Conservation (phyloP, 768 basidiomycete species). For the Tulasnella calospora region DNA sequence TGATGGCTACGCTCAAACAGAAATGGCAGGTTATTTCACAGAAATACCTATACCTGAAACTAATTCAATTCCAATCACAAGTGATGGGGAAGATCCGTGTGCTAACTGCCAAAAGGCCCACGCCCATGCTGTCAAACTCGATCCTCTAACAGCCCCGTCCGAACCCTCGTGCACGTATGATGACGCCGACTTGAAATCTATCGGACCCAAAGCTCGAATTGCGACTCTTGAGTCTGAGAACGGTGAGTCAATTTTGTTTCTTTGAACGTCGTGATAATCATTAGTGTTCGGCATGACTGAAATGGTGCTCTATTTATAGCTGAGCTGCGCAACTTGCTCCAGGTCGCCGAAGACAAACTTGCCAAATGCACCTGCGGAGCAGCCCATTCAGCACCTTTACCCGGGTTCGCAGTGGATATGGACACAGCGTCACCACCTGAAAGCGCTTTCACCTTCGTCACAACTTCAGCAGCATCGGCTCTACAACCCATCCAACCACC, state of each 20-base stretch:
- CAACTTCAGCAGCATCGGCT: background rate
- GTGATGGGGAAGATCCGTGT: background rate
- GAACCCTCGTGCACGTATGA: slow-evolving; percentile 3
- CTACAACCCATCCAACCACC: background rate
- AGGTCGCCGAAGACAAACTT: background rate
- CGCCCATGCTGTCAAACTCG: slow-evolving; percentile 9
- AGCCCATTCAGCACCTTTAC: background rate
- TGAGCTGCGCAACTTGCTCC: background rate
- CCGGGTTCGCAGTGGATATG: background rate
- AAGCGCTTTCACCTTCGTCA: too few species aligned
- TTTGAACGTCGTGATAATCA: background rate
- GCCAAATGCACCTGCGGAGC: slow-evolving; percentile 1
- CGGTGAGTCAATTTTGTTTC: background rate
- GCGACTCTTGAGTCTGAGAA: slow-evolving; percentile 5
- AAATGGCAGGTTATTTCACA: background rate
- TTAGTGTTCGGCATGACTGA: background rate
- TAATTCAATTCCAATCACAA: background rate
- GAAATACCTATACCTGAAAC: background rate
- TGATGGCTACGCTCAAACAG: background rate
- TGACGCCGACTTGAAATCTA: background rate
- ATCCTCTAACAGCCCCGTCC: background rate
- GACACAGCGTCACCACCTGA: background rate
- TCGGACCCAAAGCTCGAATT: slow-evolving; percentile 9
- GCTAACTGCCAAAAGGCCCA: slow-evolving; percentile 12
- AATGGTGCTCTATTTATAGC: background rate